These are phyloP conservation scores for Phytophthora colocasiae DNA, from an alignment of 352 stramenopile genomes.

Conservation along the genomic window DNA sequence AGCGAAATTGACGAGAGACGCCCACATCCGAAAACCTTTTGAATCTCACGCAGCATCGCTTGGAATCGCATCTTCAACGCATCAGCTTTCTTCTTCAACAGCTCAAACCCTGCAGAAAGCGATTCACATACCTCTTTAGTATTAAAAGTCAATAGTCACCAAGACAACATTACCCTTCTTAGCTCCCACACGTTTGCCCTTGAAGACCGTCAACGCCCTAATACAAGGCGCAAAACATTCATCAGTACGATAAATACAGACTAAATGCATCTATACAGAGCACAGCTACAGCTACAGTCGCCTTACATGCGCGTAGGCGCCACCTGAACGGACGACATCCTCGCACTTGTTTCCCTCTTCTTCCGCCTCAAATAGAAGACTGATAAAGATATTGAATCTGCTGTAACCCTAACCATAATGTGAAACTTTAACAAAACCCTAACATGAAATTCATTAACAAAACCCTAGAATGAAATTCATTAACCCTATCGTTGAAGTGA, in stretches of 20 bases:
- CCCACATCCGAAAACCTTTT: constrained; percentile 54
- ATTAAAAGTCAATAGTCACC: not conserved
- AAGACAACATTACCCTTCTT: constrained; percentile 74
- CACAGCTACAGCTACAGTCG: not conserved
- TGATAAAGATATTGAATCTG: constrained; percentile 23
- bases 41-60: constrained; percentile 87
- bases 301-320: constrained; percentile 85
- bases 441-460: not conserved
- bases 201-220: constrained; percentile 88
- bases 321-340: constrained; percentile 62
- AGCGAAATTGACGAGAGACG: not conserved
- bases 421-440: not conserved
- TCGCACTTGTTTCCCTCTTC: constrained; percentile 1
- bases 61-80: constrained; percentile 98
- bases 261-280: not conserved
- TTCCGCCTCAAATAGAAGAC: constrained; percentile 7
- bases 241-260: not conserved
- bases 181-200: constrained; percentile 80
- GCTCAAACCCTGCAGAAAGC: constrained; percentile 65
- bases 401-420: constrained; percentile 9
- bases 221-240: constrained; percentile 13
- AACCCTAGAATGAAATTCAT: constrained; percentile 5
- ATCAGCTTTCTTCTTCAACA: constrained; percentile 98
- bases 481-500: constrained; percentile 25
- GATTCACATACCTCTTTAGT: not conserved